phyloP scores from a whole-genome alignment of 257 asterid genomes.

The Solanum lignicaule region DNA sequence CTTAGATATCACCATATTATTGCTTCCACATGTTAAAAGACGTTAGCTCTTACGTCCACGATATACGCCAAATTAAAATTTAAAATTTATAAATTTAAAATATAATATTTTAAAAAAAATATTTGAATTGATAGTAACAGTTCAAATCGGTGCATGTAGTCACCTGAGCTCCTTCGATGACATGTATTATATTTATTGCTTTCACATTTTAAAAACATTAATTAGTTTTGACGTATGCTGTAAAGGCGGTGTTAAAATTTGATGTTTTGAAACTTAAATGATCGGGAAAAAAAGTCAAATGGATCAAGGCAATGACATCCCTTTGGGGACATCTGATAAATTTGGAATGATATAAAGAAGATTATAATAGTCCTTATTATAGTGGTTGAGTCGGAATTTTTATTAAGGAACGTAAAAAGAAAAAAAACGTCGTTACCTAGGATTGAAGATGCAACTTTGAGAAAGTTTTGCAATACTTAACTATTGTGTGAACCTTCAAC shows the following conservation, averaged over 20 bases:
- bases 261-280: background rate
- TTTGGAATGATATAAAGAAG: too few species aligned
- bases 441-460: fast-evolving
- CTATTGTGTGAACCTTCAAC: too few species aligned
- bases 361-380: too few species aligned
- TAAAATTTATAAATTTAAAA: background rate
- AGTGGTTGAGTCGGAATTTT: fast-evolving
- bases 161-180: background rate
- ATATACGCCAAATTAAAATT: fast-evolving
- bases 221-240: fast-evolving
- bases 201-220: background rate
- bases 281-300: background rate
- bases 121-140: background rate
- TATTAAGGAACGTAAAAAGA: fast-evolving
- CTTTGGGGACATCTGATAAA: too few species aligned
- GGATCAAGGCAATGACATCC: background rate
- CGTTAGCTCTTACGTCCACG: fast-evolving
- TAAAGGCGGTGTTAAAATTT: background rate
- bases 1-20: background rate
- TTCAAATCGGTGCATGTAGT: background rate
- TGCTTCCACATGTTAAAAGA: background rate
- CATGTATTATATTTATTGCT: background rate
- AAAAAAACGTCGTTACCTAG: fast-evolving
- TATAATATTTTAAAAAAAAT: background rate
- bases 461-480: too few species aligned